Percentiles rank a stretch among this genome's conserved stretches.
These are phyloP conservation scores for Zizania latifolia DNA, from an alignment of 176 grass and related monocot species.

Conservation along the genomic window DNA sequence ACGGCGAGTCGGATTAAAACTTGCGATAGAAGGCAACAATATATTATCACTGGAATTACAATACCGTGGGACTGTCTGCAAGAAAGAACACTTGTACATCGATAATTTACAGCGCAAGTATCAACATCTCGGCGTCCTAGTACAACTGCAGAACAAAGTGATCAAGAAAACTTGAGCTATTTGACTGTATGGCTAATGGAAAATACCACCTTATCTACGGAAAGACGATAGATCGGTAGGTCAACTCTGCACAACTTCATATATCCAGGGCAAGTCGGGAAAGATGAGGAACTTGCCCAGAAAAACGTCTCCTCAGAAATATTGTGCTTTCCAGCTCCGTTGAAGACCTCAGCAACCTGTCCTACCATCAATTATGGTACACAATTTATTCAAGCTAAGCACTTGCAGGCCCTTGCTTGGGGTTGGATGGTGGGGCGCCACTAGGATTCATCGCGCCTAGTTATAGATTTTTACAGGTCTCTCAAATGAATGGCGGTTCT, in stretches of 20 bases:
- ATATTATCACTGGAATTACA: slow-evolving; percentile 15
- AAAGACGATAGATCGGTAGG: slow-evolving; percentile 43
- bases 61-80: slow-evolving; percentile 23
- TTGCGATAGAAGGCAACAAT: not conserved
- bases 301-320: slow-evolving; percentile 19
- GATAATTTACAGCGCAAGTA: slow-evolving; percentile 37
- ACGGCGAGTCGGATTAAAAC: not conserved
- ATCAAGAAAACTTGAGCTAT: slow-evolving; percentile 38
- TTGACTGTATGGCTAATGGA: slow-evolving; percentile 45
- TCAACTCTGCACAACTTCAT: slow-evolving; percentile 60
- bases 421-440: not conserved
- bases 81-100: slow-evolving; percentile 16
- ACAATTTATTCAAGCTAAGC: slow-evolving; percentile 33
- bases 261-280: slow-evolving; percentile 15
- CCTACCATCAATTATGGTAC: slow-evolving; percentile 22
- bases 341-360: slow-evolving; percentile 31
- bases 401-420: slow-evolving; percentile 20
- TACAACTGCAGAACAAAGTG: slow-evolving; percentile 33
- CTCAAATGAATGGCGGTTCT: slow-evolving; percentile 93
- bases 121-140: not conserved
- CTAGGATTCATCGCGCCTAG: slow-evolving; percentile 35
- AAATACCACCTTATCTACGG: slow-evolving; percentile 60
- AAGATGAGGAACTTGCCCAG: slow-evolving; percentile 23
- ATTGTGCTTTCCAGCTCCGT: slow-evolving; percentile 13
- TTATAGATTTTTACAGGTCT: slow-evolving; percentile 99